Evolutionary conservation across 495 filamentous ascomycete species (phyloP).

Genomic region (Penicillium desertorum): DNA sequence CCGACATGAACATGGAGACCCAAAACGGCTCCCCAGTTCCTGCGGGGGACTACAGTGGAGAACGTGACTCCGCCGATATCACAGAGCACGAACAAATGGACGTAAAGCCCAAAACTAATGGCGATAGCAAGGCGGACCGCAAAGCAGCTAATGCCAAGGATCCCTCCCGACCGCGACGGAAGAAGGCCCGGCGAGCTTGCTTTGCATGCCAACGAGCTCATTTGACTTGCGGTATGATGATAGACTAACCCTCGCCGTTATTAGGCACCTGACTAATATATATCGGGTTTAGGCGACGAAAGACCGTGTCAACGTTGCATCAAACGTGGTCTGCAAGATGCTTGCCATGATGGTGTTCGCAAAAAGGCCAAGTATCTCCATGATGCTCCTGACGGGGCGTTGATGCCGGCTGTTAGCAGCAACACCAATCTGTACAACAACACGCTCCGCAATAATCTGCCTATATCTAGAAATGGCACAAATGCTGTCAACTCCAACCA

Average conservation of each 20-base stretch:
- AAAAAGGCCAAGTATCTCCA: conserved; percentile 99
- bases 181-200: conserved; percentile 94
- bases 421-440: conserved; percentile 39
- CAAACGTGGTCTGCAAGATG: conserved; percentile 84
- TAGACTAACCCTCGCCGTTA: conserved; percentile 5
- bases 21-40: conserved; percentile 44
- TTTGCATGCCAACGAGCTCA: conserved; percentile 97
- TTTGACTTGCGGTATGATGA: conserved; percentile 87
- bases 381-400: conserved; percentile 80
- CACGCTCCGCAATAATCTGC: conserved; percentile 30
- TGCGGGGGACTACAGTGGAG: conserved; percentile 48
- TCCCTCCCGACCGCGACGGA: conserved; percentile 80
- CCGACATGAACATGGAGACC: conserved; percentile 54
- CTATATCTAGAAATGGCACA: conserved; percentile 36
- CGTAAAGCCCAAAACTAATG: conserved; percentile 56
- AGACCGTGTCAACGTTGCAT: conserved; percentile 92
- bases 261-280: conserved; percentile 19
- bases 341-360: conserved; percentile 91
- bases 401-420: conserved; percentile 55
- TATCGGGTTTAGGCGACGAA: conserved; percentile 63
- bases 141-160: conserved; percentile 73
- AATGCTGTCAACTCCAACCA: conserved; percentile 22
- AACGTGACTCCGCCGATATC: conserved; percentile 54
- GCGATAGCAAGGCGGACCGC: conserved; percentile 56
- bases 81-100: conserved; percentile 42